Percentiles rank a stretch among this genome's conserved stretches.
phyloP scores from a whole-genome alignment of 2,329 filamentous ascomycete genomes.

The Pseudogymnoascus sp. region DNA sequence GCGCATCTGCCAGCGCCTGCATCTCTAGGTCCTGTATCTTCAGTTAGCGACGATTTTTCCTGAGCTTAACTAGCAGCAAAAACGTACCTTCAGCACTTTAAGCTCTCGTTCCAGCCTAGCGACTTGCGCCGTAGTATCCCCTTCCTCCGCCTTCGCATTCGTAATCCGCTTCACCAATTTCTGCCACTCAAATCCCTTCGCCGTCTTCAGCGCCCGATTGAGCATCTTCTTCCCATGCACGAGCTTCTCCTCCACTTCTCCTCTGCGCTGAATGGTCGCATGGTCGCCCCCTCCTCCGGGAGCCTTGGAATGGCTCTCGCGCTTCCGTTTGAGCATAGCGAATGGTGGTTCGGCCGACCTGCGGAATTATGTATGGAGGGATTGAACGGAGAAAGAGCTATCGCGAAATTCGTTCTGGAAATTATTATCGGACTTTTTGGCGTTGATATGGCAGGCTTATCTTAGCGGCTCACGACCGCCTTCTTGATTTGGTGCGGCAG shows the following conservation, averaged over 20 bases:
- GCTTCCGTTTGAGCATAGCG: constrained; percentile 51
- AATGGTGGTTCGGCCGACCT: background rate
- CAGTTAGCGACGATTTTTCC: background rate
- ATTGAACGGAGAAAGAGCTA: background rate
- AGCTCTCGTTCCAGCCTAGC: constrained; percentile 55
- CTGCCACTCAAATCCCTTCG: constrained; percentile 71
- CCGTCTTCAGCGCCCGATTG: constrained; percentile 58
- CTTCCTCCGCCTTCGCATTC: constrained; percentile 38
- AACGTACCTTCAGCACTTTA: constrained; percentile 38
- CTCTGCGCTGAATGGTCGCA: constrained; percentile 27
- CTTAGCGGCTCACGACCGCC: background rate
- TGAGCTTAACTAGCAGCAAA: background rate
- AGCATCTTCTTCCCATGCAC: constrained; percentile 51
- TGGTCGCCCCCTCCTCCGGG: constrained; percentile 21
- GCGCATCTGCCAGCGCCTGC: constrained; percentile 35
- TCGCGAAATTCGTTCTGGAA: background rate
- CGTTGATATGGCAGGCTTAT: background rate
- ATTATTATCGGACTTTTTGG: constrained; percentile 8
- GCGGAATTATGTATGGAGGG: background rate
- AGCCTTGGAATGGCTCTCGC: constrained; percentile 30
- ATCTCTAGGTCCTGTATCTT: constrained; percentile 35
- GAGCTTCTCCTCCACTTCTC: constrained; percentile 40
- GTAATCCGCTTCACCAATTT: constrained; percentile 55
- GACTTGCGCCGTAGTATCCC: constrained; percentile 34
- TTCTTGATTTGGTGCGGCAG: background rate